Percentiles rank a stretch among this genome's conserved stretches.
Conservation (phyloP, 75 land plant genomes). For the Chamaecyparis obtusa region DNA sequence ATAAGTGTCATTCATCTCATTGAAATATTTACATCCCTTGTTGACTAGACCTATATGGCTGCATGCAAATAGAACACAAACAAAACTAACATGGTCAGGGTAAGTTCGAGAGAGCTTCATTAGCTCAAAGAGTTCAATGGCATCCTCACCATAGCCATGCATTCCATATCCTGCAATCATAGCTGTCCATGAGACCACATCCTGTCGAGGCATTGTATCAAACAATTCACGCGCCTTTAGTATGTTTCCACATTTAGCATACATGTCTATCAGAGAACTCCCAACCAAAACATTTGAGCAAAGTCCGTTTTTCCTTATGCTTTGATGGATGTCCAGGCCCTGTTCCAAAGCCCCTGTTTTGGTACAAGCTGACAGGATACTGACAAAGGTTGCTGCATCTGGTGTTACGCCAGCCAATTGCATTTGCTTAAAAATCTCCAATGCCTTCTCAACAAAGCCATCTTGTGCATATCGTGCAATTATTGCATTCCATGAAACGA, state of each 20-base stretch:
- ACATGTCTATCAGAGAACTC: constrained; percentile 39
- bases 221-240: constrained; percentile 13
- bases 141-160: constrained; percentile 30
- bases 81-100: no score
- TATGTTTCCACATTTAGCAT: constrained; percentile 39
- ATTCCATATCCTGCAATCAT: constrained; percentile 25
- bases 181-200: constrained; percentile 37
- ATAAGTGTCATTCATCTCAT: no score
- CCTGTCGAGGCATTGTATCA: constrained; percentile 19
- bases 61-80: background rate
- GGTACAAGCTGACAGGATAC: constrained; percentile 18
- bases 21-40: no score
- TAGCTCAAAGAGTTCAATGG: constrained; percentile 23
- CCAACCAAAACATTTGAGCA: constrained; percentile 17
- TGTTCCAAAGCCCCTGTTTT: no score
- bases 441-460: no score
- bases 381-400: constrained; percentile 25
- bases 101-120: no score
- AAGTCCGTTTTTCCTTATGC: constrained; percentile 15
- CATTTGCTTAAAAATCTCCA: no score
- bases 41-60: no score
- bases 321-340: no score
- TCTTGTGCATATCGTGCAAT: no score
- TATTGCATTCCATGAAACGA: no score
- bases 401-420: background rate